A percentile compares a stretch with the other conserved stretches of the same genome.
phyloP scores from a whole-genome alignment of 2,329 filamentous ascomycete genomes.

The Colletotrichum limetticola region DNA sequence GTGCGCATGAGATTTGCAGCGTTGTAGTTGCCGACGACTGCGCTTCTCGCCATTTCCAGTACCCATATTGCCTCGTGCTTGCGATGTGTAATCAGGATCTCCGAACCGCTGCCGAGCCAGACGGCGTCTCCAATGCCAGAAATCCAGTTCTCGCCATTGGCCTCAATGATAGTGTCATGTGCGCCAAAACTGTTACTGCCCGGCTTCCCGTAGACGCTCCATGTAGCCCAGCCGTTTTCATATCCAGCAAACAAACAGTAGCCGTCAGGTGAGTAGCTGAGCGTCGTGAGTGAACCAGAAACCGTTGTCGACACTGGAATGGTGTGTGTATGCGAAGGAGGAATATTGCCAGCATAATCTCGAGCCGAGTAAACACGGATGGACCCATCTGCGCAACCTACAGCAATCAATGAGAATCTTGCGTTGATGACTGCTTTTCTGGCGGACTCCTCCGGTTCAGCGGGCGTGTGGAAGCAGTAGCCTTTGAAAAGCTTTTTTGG shows the following conservation, averaged over 20 bases:
- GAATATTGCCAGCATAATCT: slow-evolving; percentile 94
- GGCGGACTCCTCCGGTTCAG: slow-evolving; percentile 68
- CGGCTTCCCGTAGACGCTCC: slow-evolving; percentile 96
- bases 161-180: slow-evolving; percentile 70
- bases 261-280: slow-evolving; percentile 93
- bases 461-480: slow-evolving; percentile 87
- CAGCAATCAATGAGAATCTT: slow-evolving; percentile 90
- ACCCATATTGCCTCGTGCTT: slow-evolving; percentile 84
- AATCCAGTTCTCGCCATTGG: slow-evolving; percentile 87
- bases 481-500: slow-evolving; percentile 83
- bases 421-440: slow-evolving; percentile 88
- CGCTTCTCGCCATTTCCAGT: slow-evolving; percentile 92
- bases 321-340: slow-evolving; percentile 81
- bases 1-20: slow-evolving; percentile 91
- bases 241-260: slow-evolving; percentile 97
- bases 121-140: slow-evolving; percentile 79
- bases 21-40: slow-evolving; percentile 91
- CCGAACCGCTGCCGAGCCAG: slow-evolving; percentile 90
- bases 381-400: slow-evolving; percentile 82
- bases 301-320: slow-evolving; percentile 74
- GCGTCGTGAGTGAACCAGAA: slow-evolving; percentile 77
- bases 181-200: slow-evolving; percentile 85
- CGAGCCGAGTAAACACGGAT: slow-evolving; percentile 92
- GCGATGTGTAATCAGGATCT: slow-evolving; percentile 80
- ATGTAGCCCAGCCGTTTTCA: slow-evolving; percentile 91